Conservation (phyloP, 495 filamentous ascomycete species). For the Aspergillus baeticus region DNA sequence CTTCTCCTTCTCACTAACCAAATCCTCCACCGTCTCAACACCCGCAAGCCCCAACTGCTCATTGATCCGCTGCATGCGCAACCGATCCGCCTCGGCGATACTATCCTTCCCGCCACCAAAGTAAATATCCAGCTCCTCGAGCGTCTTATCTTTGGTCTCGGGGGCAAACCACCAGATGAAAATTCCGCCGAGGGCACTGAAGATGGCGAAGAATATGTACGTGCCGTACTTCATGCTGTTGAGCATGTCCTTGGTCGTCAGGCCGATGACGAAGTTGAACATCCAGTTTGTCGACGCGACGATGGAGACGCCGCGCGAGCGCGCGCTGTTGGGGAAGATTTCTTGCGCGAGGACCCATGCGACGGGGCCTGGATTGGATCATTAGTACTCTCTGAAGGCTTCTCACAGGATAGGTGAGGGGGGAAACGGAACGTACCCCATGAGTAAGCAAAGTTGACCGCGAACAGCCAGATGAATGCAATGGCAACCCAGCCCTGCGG, state of each 20-base stretch:
- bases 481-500: slow-evolving; percentile 41
- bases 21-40: slow-evolving; percentile 28
- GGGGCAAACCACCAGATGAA: slow-evolving; percentile 53
- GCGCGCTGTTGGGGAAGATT: slow-evolving; percentile 42
- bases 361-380: slow-evolving; percentile 24
- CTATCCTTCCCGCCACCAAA: slow-evolving; percentile 36
- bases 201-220: slow-evolving; percentile 45
- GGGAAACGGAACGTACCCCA: slow-evolving; percentile 26
- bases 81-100: slow-evolving; percentile 23
- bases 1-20: slow-evolving; percentile 21
- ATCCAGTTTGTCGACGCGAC: slow-evolving; percentile 44
- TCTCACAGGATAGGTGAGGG: not conserved
- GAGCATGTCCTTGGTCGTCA: slow-evolving; percentile 42
- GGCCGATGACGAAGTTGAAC: slow-evolving; percentile 44
- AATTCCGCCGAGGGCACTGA: slow-evolving; percentile 46
- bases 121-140: slow-evolving; percentile 52
- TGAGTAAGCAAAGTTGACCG: slow-evolving; percentile 43
- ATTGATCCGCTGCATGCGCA: slow-evolving; percentile 31
- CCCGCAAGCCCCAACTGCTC: slow-evolving; percentile 26
- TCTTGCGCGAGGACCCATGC: slow-evolving; percentile 41
- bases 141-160: slow-evolving; percentile 57
- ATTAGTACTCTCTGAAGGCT: too few relatives aligned
- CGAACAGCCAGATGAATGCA: slow-evolving; percentile 44
- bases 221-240: slow-evolving; percentile 40
- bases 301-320: slow-evolving; percentile 39